Base-by-base conservation (phyloP, 768 basidiomycete genomes). In the Boletus barrowsii region DNA sequence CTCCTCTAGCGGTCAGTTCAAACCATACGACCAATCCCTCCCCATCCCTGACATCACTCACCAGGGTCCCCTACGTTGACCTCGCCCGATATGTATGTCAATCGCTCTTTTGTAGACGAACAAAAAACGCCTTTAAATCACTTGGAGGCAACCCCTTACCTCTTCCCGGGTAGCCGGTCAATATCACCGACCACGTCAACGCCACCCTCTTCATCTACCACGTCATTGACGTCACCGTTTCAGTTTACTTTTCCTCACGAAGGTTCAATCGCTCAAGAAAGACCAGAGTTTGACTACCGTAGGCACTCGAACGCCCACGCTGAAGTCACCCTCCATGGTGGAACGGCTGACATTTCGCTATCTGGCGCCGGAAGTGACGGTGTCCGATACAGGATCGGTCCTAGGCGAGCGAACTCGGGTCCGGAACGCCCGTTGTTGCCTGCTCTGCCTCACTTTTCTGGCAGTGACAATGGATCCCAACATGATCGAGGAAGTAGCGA, bases 291-390 rank as follows among this genome's bases (percentile, higher is more conserved):
- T 68, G 83, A 83, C 70, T 87, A 82, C 64, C 82, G 85, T 62
- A 80, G 84, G 55, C 78, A 80, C 58, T 75, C 80, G 26, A 74
- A 72, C 64, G 67, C 76, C 43, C 81, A 80, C 56, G 73, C 85
- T 41, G 84, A 88, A 55, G 79, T 88, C 45, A 83, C 84, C 10
- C 78, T 90, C 35, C 87, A 88, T 53, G 85, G 85, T 44, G 87
- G 86, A 53, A 86, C 84, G 7, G 83, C 88, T 35, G 84, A 90
- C 67, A 79, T 90, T 43, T 83, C 87, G 18, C 65, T 83, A 42
- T 60, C 79, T 49, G 74, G 79, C 24, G 70, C 81, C 35, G 69
- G 75, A 57, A 70, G 76, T 58, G 85, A 87, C 55, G 75, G 76
- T 13, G 76, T 83, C 60, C 83, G 88, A 49, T 86, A 86, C 65